Percentiles rank a stretch among this genome's conserved stretches.
These are phyloP conservation scores for Rostrohypoxylon terebratum DNA, from an alignment of 495 filamentous ascomycete species.

Conservation along the genomic window DNA sequence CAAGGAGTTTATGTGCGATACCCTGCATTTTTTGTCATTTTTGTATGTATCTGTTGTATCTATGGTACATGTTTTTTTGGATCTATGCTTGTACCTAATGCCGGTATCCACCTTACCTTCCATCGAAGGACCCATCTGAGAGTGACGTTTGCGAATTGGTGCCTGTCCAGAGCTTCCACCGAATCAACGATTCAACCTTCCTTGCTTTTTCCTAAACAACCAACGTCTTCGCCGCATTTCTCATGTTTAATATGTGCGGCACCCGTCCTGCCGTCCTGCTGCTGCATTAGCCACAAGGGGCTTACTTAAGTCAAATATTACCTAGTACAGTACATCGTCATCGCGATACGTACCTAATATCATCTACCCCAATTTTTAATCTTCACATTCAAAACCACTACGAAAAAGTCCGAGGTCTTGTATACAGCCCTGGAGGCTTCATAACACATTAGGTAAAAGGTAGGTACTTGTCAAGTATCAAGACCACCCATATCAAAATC, in stretches of 20 bases:
- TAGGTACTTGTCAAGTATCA: too few species aligned
- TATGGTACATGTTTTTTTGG: slow-evolving; percentile 33
- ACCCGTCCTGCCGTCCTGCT: too few species aligned
- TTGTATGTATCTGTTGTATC: slow-evolving; percentile 31
- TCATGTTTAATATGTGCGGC: slow-evolving; percentile 24
- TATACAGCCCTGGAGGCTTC: too few species aligned
- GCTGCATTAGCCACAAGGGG: slow-evolving; percentile 10
- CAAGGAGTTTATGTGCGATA: background rate
- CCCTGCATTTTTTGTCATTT: background rate
- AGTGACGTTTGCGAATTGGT: slow-evolving; percentile 54
- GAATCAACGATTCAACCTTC: slow-evolving; percentile 27
- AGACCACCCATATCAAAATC: background rate
- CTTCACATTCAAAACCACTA: background rate
- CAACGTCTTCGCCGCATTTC: slow-evolving; percentile 36
- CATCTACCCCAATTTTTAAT: background rate
- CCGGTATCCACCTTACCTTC: slow-evolving; percentile 33
- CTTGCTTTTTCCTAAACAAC: background rate
- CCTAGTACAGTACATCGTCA: too few species aligned
- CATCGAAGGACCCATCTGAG: slow-evolving; percentile 32
- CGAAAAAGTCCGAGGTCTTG: too few species aligned
- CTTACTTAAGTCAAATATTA: background rate
- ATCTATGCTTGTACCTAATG: slow-evolving; percentile 30
- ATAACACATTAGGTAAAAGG: too few species aligned
- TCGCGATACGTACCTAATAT: background rate
- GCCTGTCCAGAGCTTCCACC: slow-evolving; percentile 46